These are phyloP conservation scores for Stachybotrys chlorohalonatus DNA, from an alignment of 2,329 filamentous ascomycete genomes.

Conservation along the genomic window DNA sequence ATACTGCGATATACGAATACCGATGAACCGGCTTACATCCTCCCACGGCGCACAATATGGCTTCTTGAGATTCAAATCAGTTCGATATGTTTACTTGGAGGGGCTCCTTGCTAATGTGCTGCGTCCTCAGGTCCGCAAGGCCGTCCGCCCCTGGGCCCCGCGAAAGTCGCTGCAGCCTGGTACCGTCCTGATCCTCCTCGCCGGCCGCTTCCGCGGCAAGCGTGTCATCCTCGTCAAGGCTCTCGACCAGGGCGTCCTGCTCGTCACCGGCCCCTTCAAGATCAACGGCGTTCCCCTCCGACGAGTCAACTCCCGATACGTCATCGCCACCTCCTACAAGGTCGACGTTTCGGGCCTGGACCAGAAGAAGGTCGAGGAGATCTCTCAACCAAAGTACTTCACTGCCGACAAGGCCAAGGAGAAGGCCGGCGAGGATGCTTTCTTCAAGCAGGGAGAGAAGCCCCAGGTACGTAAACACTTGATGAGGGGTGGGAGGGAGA, in stretches of 20 bases:
- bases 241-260: slow-evolving; percentile 94
- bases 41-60: neutral
- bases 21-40: neutral
- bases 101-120: slow-evolving; percentile 15
- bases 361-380: slow-evolving; percentile 77
- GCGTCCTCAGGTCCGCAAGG: slow-evolving; percentile 75
- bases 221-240: slow-evolving; percentile 97
- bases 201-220: slow-evolving; percentile 99
- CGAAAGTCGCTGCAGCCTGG: slow-evolving; percentile 87
- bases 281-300: slow-evolving; percentile 98
- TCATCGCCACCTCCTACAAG: slow-evolving; percentile 82
- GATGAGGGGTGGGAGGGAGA: neutral
- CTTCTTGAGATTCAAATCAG: neutral
- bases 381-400: slow-evolving; percentile 81
- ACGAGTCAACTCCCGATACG: slow-evolving; percentile 87
- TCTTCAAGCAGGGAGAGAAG: slow-evolving; percentile 99
- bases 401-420: slow-evolving; percentile 88
- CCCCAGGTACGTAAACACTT: slow-evolving; percentile 60
- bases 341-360: slow-evolving; percentile 81
- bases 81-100: neutral
- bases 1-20: neutral
- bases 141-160: slow-evolving; percentile 77
- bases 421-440: slow-evolving; percentile 95
- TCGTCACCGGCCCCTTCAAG: slow-evolving; percentile 99
- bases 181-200: slow-evolving; percentile 96